A percentile compares a stretch with the other conserved stretches of the same genome.
These are phyloP conservation scores for Phenoliferia sp. DNA, from an alignment of 1,284 basidiomycete species.

Conservation along the genomic window DNA sequence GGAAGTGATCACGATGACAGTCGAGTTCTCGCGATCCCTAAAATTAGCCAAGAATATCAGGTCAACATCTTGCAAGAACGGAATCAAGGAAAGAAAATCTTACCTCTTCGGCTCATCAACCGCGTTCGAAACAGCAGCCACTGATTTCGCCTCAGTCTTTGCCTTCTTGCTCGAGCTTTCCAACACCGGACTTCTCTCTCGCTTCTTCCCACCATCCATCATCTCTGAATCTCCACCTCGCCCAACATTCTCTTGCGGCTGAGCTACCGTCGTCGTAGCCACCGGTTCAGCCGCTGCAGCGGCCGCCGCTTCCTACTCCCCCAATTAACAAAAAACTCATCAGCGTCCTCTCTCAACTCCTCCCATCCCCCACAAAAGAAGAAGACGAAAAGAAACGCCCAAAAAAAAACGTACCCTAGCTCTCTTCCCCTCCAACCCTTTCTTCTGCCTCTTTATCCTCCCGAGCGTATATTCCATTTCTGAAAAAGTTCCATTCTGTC, in stretches of 20 bases:
- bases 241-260: neutral
- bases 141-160: slow-evolving; percentile 34
- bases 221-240: slow-evolving; percentile 7
- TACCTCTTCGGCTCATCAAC: slow-evolving; percentile 17
- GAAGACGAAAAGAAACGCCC: neutral
- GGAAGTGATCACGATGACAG: slow-evolving; percentile 77
- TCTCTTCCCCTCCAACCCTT: slow-evolving; percentile 62
- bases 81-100: neutral
- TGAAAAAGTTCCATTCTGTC: slow-evolving; percentile 66
- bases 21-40: slow-evolving; percentile 93
- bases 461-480: slow-evolving; percentile 59
- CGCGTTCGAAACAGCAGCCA: slow-evolving; percentile 11
- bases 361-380: neutral
- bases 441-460: slow-evolving; percentile 44
- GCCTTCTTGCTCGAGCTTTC: slow-evolving; percentile 20
- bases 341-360: too few relatives aligned
- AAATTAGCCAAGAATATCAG: too few relatives aligned
- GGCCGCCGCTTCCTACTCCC: slow-evolving; percentile 57
- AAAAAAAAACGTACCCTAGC: slow-evolving; percentile 57
- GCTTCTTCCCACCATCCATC: slow-evolving; percentile 46
- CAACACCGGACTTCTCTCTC: slow-evolving; percentile 16
- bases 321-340: too few relatives aligned
- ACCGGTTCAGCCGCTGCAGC: neutral
- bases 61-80: too few relatives aligned
- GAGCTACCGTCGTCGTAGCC: neutral